Percentiles rank a stretch among this genome's conserved stretches.
Conservation (phyloP, 202 grass and related monocot species). For the Dendrocalamus latiflorus region DNA sequence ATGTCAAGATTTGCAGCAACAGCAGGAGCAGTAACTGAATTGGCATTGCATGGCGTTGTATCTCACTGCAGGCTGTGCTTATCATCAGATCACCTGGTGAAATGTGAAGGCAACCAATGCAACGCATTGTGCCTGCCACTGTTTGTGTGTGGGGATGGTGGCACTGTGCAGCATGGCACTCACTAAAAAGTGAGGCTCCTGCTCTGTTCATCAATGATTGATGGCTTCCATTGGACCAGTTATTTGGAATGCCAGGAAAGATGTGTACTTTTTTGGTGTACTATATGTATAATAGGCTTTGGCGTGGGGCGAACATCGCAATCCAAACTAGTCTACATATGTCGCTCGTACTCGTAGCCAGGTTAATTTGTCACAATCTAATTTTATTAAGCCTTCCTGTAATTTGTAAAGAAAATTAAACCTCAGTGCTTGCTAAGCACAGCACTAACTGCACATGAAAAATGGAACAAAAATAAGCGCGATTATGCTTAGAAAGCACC, state of each 20-base stretch:
- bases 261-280: no score
- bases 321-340: constrained; percentile 16
- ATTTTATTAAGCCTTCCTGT: not conserved
- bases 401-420: not conserved
- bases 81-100: constrained; percentile 16
- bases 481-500: not conserved
- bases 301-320: constrained; percentile 19
- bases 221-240: constrained; percentile 51
- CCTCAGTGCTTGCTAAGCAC: no score
- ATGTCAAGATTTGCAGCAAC: constrained; percentile 2
- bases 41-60: not conserved
- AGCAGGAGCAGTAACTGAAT: constrained; percentile 32
- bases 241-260: constrained; percentile 45
- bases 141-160: not conserved
- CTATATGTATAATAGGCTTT: not conserved
- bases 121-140: not conserved
- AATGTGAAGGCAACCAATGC: not conserved
- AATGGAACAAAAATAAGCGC: not conserved
- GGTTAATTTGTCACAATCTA: not conserved
- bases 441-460: not conserved
- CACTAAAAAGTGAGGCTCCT: not conserved
- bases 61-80: not conserved
- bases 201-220: constrained; percentile 68
- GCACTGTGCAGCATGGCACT: constrained; percentile 1
- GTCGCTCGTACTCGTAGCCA: not conserved